These are phyloP conservation scores for Volvox africanus DNA, from an alignment of 139 green algal species.

Conservation along the genomic window DNA sequence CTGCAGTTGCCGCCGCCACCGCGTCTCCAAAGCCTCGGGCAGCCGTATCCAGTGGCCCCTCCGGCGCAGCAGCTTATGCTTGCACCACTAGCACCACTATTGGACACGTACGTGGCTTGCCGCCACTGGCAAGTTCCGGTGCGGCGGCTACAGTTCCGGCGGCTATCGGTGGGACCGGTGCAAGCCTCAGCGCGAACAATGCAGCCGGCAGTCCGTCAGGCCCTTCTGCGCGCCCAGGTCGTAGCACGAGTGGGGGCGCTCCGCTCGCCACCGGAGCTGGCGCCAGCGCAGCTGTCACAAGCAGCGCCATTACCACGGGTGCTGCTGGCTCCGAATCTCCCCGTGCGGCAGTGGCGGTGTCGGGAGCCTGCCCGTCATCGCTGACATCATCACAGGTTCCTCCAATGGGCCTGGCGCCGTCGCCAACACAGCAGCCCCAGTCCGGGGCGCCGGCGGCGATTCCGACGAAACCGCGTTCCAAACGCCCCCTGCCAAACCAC, in stretches of 20 bases:
- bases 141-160: background rate
- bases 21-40: background rate
- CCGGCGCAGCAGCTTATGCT: background rate
- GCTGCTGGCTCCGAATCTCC: background rate
- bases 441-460: background rate
- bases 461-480: conserved; percentile 4
- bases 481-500: background rate
- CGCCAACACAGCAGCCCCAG: background rate
- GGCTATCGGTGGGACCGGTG: background rate
- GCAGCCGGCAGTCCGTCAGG: background rate
- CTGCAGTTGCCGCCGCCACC: background rate
- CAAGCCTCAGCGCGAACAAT: too few relatives aligned
- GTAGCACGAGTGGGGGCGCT: background rate
- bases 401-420: background rate
- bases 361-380: background rate
- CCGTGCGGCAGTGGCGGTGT: background rate
- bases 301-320: background rate
- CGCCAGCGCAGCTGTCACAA: background rate
- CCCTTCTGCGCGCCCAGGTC: background rate
- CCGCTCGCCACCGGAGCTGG: background rate
- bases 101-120: background rate
- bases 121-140: background rate
- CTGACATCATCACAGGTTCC: background rate
- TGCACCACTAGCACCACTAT: background rate
- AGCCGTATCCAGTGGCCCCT: background rate